These are phyloP conservation scores for Suillus placidus DNA, from an alignment of 768 basidiomycete species.

Conservation along the genomic window DNA sequence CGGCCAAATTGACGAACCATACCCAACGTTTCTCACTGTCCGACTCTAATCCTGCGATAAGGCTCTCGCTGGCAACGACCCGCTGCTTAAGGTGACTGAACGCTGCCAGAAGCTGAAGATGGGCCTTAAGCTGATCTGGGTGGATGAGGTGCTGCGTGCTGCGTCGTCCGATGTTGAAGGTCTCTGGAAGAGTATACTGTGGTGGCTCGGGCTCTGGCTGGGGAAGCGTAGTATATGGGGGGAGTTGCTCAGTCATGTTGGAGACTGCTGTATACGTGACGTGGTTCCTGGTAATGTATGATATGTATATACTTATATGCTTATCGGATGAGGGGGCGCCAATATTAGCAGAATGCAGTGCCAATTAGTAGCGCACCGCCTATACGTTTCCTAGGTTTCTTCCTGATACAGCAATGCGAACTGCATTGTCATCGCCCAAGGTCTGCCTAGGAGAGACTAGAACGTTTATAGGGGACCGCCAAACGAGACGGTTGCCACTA, in stretches of 20 bases:
- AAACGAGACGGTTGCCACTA: too few species aligned
- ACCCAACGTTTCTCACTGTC: constrained; percentile 36
- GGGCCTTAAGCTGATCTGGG: constrained; percentile 32
- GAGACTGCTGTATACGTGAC: not conserved
- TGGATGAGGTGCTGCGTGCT: constrained; percentile 20
- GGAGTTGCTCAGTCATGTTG: constrained; percentile 61
- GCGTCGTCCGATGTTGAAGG: constrained; percentile 16
- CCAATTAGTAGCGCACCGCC: not conserved
- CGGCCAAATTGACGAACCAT: constrained; percentile 42
- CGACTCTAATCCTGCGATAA: constrained; percentile 24
- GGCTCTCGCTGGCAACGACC: constrained; percentile 21
- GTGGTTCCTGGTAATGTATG: not conserved
- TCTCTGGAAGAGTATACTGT: constrained; percentile 19
- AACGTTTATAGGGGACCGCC: too few species aligned
- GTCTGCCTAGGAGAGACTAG: too few species aligned
- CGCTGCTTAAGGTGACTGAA: constrained; percentile 28
- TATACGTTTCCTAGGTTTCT: too few species aligned
- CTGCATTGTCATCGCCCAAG: too few species aligned
- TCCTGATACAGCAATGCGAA: too few species aligned
- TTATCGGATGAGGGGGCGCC: not conserved
- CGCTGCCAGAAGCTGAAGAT: constrained; percentile 31
- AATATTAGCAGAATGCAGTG: not conserved
- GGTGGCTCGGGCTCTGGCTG: constrained; percentile 14
- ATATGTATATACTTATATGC: not conserved
- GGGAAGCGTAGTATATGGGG: constrained; percentile 63